Percentiles rank a stretch among this genome's conserved stretches.
These are phyloP conservation scores for Fusarium floridanum DNA, from an alignment of 2,329 filamentous ascomycete genomes.

Conservation along the genomic window DNA sequence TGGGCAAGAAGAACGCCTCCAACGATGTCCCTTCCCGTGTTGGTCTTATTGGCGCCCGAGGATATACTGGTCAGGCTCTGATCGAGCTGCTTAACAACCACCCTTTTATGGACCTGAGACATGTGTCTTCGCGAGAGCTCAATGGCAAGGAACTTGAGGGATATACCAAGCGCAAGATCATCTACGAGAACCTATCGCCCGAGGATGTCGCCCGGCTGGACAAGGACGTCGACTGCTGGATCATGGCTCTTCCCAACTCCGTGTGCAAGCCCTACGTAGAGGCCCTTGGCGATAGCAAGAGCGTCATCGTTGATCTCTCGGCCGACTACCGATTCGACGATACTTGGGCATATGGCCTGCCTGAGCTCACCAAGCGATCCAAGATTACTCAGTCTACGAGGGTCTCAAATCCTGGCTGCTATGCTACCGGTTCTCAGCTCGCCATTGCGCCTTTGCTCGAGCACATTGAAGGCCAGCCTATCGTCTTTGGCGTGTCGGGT, in stretches of 20 bases:
- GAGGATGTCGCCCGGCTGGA: constrained; percentile 91
- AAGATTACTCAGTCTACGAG: constrained; percentile 79
- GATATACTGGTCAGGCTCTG: constrained; percentile 93
- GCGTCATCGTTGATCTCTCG: constrained; percentile 92
- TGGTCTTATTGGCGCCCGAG: constrained; percentile 89
- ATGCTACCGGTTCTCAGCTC: constrained; percentile 92
- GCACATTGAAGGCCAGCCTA: constrained; percentile 81
- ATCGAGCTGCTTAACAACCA: constrained; percentile 90
- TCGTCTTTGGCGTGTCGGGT: constrained; percentile 90
- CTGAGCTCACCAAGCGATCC: constrained; percentile 83
- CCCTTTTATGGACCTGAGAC: constrained; percentile 87
- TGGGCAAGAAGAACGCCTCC: constrained; percentile 88
- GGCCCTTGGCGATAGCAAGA: constrained; percentile 74
- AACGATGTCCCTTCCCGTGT: constrained; percentile 84
- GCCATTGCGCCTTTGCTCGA: constrained; percentile 86
- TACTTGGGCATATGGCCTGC: constrained; percentile 84
- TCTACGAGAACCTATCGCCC: constrained; percentile 88
- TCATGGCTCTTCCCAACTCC: constrained; percentile 96
- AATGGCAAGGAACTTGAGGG: constrained; percentile 88
- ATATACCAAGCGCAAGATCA: constrained; percentile 91
- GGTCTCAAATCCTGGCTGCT: constrained; percentile 66
- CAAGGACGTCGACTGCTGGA: constrained; percentile 94
- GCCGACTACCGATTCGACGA: constrained; percentile 88
- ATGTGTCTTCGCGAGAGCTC: constrained; percentile 95
- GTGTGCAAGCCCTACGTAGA: constrained; percentile 96